phyloP scores from a whole-genome alignment of 768 basidiomycete genomes.

The Tephrocybe sp. region DNA sequence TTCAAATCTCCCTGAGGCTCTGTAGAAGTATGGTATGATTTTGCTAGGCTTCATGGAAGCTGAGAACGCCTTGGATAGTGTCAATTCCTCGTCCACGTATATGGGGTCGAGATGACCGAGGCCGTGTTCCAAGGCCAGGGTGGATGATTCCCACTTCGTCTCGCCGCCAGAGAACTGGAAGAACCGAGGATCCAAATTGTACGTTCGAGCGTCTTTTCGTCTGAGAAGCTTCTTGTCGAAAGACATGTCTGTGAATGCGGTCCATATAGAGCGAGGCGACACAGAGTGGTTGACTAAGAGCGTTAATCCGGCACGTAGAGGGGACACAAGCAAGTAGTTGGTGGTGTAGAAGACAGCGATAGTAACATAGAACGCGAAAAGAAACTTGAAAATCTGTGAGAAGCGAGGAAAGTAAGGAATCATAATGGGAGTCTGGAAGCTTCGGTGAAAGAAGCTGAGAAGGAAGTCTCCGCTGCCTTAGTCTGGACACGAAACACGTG shows the following conservation, averaged over 20 bases:
- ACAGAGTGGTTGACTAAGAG: slow-evolving; percentile 22
- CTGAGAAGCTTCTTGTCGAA: slow-evolving; percentile 9
- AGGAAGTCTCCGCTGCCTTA: too few relatives aligned
- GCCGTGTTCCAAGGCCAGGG: slow-evolving; percentile 32
- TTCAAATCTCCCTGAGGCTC: slow-evolving; percentile 55
- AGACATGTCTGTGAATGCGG: slow-evolving; percentile 5
- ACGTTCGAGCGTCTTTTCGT: slow-evolving; percentile 10
- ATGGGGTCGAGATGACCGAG: slow-evolving; percentile 32
- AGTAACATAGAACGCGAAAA: slow-evolving; percentile 33
- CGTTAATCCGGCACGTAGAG: slow-evolving; percentile 28
- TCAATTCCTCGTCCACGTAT: slow-evolving; percentile 45
- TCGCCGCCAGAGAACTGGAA: slow-evolving; percentile 13
- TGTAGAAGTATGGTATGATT: slow-evolving; percentile 81
- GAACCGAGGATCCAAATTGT: slow-evolving; percentile 13
- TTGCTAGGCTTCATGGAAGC: slow-evolving; percentile 70
- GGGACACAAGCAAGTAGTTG: slow-evolving; percentile 34
- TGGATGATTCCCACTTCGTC: slow-evolving; percentile 34
- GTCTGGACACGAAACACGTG: too few relatives aligned
- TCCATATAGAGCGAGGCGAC: slow-evolving; percentile 21
- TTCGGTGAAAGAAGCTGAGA: too few relatives aligned
- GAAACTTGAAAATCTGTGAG: slow-evolving; percentile 24
- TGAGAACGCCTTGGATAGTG: slow-evolving; percentile 71
- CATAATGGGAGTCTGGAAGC: background rate
- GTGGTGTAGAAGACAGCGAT: slow-evolving; percentile 47
- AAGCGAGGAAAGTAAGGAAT: slow-evolving; percentile 11